Evolutionary conservation across 2,329 filamentous ascomycete species (phyloP).

Genomic region (Aspergillus chevalieri): DNA sequence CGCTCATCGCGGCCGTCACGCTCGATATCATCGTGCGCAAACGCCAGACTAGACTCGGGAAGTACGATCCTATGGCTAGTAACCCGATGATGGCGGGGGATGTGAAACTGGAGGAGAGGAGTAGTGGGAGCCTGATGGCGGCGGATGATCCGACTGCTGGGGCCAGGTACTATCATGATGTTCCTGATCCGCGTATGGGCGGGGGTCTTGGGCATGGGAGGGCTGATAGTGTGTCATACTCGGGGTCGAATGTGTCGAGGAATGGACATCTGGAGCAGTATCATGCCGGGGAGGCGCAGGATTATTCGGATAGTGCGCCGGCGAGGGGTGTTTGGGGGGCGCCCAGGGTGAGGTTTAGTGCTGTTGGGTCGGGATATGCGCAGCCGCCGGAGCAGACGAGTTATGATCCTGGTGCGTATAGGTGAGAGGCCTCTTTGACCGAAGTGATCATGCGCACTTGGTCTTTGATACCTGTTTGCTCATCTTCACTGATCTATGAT

Average conservation of each 20-base stretch:
- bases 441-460: background rate
- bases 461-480: background rate
- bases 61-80: conserved; percentile 43
- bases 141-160: background rate
- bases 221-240: background rate
- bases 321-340: conserved; percentile 12
- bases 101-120: conserved; percentile 25
- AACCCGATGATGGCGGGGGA: conserved; percentile 25
- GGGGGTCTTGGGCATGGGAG: background rate
- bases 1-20: conserved; percentile 42
- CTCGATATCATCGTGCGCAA: conserved; percentile 48
- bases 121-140: background rate
- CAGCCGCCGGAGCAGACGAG: conserved; percentile 26
- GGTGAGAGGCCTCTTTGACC: conserved; percentile 14
- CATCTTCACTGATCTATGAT: conserved; percentile 1
- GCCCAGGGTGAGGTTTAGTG: conserved; percentile 16
- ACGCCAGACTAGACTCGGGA: conserved; percentile 40
- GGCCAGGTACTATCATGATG: background rate
- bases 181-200: too few species aligned
- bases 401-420: conserved; percentile 30
- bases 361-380: conserved; percentile 18
- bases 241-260: too few species aligned
- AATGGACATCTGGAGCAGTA: conserved; percentile 12
- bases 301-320: conserved; percentile 24
- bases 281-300: conserved; percentile 19